Percentiles rank a stretch among this genome's conserved stretches.
Evolutionary conservation across 2,329 filamentous ascomycete genomes (phyloP).

Genomic region (Ophiostoma ips): DNA sequence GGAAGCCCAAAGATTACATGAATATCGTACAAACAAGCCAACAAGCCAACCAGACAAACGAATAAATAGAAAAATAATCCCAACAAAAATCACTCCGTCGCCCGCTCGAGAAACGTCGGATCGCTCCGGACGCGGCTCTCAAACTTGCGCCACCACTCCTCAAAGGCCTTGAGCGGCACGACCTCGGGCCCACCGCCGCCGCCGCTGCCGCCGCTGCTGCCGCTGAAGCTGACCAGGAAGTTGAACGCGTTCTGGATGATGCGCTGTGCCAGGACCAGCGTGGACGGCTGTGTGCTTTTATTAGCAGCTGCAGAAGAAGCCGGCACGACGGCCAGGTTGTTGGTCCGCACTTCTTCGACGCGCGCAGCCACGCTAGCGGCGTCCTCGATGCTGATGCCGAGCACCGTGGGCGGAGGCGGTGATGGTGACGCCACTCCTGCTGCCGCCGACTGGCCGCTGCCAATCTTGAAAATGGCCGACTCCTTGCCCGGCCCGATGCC

Average conservation of each 20-base stretch:
- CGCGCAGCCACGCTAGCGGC: conserved; percentile 56
- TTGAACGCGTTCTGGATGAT: conserved; percentile 98
- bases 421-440: background rate
- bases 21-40: no score
- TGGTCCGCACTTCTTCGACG: conserved; percentile 42
- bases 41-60: no score
- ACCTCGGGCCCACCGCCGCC: conserved; percentile 54
- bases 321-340: conserved; percentile 18
- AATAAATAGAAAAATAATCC: no score
- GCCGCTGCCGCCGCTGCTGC: conserved; percentile 30
- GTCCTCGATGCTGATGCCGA: conserved; percentile 75
- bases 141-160: conserved; percentile 98
- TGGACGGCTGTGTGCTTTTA: conserved; percentile 24
- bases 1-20: no score
- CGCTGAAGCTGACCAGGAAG: conserved; percentile 76
- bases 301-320: background rate
- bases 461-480: conserved; percentile 77
- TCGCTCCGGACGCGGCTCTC: conserved; percentile 75
- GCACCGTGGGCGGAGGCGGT: conserved; percentile 26
- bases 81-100: conserved; percentile 1
- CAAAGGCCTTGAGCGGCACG: conserved; percentile 85
- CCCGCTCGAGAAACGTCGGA: conserved; percentile 72
- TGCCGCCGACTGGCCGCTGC: conserved; percentile 15
- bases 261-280: conserved; percentile 69
- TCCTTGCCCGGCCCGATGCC: conserved; percentile 83